Conservation (phyloP, 2,329 filamentous ascomycete species). For the Aspergillus viridinutans region DNA sequence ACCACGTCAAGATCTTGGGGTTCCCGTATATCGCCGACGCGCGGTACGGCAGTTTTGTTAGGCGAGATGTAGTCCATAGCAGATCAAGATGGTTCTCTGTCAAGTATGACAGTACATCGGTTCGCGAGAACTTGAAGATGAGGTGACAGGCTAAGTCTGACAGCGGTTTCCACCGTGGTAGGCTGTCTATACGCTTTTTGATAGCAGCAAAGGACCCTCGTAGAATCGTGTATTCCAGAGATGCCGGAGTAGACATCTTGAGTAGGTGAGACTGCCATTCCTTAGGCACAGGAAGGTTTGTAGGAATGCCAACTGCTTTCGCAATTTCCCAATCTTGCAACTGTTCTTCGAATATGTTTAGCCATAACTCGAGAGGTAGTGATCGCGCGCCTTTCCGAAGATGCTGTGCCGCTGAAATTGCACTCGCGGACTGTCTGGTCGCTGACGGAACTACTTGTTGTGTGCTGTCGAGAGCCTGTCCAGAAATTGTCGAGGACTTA, state of each 20-base stretch:
- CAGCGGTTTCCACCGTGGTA: conserved; percentile 67
- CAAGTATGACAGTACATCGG: conserved; percentile 69
- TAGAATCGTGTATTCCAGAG: conserved; percentile 81
- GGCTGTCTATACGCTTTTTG: conserved; percentile 65
- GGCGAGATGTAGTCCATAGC: conserved; percentile 79
- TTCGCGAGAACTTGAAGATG: conserved; percentile 86
- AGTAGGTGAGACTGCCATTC: conserved; percentile 66
- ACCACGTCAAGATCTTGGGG: conserved; percentile 83
- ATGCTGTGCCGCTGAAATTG: conserved; percentile 24
- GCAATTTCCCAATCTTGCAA: conserved; percentile 89
- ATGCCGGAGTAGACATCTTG: conserved; percentile 63
- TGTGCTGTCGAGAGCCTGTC: conserved; percentile 4
- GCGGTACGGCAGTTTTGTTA: conserved; percentile 78
- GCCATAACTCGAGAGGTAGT: conserved; percentile 84
- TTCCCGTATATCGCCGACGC: conserved; percentile 83
- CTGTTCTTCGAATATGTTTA: conserved; percentile 72
- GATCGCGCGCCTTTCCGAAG: conserved; percentile 22
- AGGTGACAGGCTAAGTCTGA: conserved; percentile 80
- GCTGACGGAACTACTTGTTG: conserved; percentile 8
- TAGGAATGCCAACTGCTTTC: conserved; percentile 73
- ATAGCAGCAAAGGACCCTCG: conserved; percentile 66
- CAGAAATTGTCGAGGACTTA: conserved; percentile 5
- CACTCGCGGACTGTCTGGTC: conserved; percentile 47
- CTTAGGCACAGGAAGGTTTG: conserved; percentile 66
- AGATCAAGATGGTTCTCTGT: conserved; percentile 66